Conservation (phyloP, 2,329 filamentous ascomycete genomes). For the Cercospora nicotianae region DNA sequence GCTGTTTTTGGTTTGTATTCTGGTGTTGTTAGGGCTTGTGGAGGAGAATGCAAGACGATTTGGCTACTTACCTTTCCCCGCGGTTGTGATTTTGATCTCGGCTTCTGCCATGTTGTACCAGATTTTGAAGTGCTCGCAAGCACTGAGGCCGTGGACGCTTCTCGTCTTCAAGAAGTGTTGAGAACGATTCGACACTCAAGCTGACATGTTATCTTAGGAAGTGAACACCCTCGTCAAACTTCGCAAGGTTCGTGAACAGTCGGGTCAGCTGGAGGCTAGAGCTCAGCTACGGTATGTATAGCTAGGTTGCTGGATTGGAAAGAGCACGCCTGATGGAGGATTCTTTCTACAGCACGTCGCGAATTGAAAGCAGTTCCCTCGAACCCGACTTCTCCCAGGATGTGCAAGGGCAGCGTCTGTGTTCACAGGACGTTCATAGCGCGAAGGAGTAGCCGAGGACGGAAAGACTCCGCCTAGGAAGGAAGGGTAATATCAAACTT, state of each 20-base stretch:
- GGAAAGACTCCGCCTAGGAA: background rate
- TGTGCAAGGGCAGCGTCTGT: background rate
- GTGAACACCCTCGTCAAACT: background rate
- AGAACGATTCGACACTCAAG: background rate
- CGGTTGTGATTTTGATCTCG: background rate
- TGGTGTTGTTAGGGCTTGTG: background rate
- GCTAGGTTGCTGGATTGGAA: background rate
- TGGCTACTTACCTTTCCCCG: background rate
- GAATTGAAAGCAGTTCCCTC: too few species aligned
- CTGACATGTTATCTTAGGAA: background rate
- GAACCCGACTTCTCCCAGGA: too few species aligned
- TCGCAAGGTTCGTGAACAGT: background rate
- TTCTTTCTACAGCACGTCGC: too few species aligned
- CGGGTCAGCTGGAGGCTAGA: background rate
- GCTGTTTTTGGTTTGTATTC: slow-evolving; percentile 5
- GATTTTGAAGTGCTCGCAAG: background rate
- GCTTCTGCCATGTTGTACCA: background rate
- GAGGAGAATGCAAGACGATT: background rate
- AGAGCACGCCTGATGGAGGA: background rate
- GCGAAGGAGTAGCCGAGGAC: background rate
- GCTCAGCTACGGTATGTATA: background rate
- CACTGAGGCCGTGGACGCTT: background rate
- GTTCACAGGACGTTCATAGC: background rate
- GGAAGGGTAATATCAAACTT: background rate
- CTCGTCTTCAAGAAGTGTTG: background rate